phyloP scores from a whole-genome alignment of 768 basidiomycete species.

The Auriculariales sp. region DNA sequence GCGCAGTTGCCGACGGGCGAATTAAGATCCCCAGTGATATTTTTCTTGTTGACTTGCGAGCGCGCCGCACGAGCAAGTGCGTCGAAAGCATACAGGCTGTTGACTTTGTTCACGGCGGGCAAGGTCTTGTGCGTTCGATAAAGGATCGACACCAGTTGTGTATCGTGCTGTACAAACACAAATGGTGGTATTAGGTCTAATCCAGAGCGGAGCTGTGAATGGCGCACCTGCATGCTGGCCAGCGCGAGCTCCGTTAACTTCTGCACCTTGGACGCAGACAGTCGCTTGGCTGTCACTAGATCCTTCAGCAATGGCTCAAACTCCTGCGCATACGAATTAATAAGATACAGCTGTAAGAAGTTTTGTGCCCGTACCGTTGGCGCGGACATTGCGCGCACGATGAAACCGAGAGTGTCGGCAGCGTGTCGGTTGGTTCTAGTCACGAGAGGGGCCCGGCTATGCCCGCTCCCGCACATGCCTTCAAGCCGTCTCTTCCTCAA shows the following conservation, averaged over 20 bases:
- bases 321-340: too few relatives aligned
- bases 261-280: slow-evolving; percentile 79
- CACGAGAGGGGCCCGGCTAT: too few relatives aligned
- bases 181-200: not conserved
- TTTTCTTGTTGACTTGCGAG: slow-evolving; percentile 48
- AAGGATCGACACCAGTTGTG: slow-evolving; percentile 73
- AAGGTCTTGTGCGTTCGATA: slow-evolving; percentile 82
- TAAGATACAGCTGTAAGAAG: too few relatives aligned
- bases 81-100: slow-evolving; percentile 88
- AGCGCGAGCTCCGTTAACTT: slow-evolving; percentile 62
- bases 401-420: too few relatives aligned
- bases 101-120: slow-evolving; percentile 52
- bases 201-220: not conserved
- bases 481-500: too few relatives aligned
- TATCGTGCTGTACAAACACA: slow-evolving; percentile 49
- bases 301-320: slow-evolving; percentile 74
- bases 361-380: too few relatives aligned
- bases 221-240: slow-evolving; percentile 59
- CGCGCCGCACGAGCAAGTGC: slow-evolving; percentile 78
- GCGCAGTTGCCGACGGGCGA: slow-evolving; percentile 54
- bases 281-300: slow-evolving; percentile 65
- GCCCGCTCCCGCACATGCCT: too few relatives aligned
- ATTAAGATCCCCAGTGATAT: slow-evolving; percentile 38
- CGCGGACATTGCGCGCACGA: too few relatives aligned
- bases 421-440: too few relatives aligned